Conservation (phyloP, 2,329 filamentous ascomycete genomes). For the Cladophialophora yegresii region DNA sequence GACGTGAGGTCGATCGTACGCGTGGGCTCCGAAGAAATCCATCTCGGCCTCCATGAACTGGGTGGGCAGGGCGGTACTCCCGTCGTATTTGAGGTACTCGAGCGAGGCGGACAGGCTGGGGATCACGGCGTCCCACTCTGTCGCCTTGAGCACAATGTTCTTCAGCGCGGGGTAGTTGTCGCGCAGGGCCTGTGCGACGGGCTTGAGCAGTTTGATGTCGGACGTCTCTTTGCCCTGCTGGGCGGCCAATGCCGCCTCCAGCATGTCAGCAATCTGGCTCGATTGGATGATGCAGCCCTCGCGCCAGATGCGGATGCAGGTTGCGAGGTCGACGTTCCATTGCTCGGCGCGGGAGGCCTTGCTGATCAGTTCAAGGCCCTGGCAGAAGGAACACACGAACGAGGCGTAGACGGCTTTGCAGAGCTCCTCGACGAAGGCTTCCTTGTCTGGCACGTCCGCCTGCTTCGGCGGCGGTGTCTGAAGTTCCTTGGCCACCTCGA, state of each 20-base stretch:
- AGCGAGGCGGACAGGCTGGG: background rate
- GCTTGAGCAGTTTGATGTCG: background rate
- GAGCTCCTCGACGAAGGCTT: background rate
- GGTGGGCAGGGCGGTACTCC: constrained; percentile 1
- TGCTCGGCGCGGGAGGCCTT: background rate
- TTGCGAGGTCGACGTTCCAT: constrained; percentile 5
- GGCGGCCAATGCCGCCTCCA: background rate
- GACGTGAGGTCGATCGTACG: background rate
- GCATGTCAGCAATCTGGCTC: constrained; percentile 1
- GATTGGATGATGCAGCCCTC: constrained; percentile 9
- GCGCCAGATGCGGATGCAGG: constrained; percentile 8
- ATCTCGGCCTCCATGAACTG: constrained; percentile 10
- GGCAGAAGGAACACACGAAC: background rate
- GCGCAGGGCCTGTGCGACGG: background rate
- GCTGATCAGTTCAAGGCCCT: constrained; percentile 7
- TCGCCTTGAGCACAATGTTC: constrained; percentile 5
- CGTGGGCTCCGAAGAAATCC: background rate
- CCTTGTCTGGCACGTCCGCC: background rate
- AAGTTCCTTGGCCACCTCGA: background rate
- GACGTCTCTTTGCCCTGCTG: background rate
- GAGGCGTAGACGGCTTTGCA: background rate
- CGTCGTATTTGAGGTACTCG: constrained; percentile 4
- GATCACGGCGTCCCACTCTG: background rate
- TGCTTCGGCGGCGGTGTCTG: background rate
- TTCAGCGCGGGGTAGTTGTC: background rate